Base-by-base conservation (phyloP, 805 yeast genomes). In the Candida rishiriensis region DNA sequence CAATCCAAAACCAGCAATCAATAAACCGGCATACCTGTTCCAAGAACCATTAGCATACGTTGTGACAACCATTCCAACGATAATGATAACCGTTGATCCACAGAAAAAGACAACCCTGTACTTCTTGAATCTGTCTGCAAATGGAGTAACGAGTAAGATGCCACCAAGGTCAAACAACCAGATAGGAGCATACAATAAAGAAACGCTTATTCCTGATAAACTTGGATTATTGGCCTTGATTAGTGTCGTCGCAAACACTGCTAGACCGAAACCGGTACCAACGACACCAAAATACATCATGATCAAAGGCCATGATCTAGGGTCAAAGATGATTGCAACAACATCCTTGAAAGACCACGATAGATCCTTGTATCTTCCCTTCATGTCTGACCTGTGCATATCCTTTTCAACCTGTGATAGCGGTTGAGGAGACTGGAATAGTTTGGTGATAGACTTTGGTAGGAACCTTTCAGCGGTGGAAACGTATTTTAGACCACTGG, bases 251-350 rank as follows among this genome's bases (percentile, higher is more conserved):
- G 90, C 96, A 64, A 84, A 88, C 16, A 83, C 91, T 29, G 89
- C 89, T 39, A 88, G 68, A 29, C 95, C 96, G 56, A 75, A 82
- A 1, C 96, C 96, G n/a, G 88, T 79, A 38, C 96, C 96, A 21
- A 88, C 96, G 16, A 85, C 95, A 15, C 96, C 96, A 60, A 88
- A 88, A 65, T 88, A 88, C 96, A 88, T 88, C 66, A 88, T 70
- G 37, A 86, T 70, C 47, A 88, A 64, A 1, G 95, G 93, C 90
- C 90, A 87, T 35, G 83, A 70, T 51, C 93, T 72, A 37, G 73
- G 56, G 59, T 88, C 96, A 29, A 70, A 54, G 17, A 85, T 51
- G 34, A 88, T 75, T 9, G 59, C 61, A 35, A 64, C 54, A 29
- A 88, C 69, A 47, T 86, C 91, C 33, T 61, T 68, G 70, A 78